Conservation (phyloP, 352 stramenopile species). For the Phytophthora idaei region DNA sequence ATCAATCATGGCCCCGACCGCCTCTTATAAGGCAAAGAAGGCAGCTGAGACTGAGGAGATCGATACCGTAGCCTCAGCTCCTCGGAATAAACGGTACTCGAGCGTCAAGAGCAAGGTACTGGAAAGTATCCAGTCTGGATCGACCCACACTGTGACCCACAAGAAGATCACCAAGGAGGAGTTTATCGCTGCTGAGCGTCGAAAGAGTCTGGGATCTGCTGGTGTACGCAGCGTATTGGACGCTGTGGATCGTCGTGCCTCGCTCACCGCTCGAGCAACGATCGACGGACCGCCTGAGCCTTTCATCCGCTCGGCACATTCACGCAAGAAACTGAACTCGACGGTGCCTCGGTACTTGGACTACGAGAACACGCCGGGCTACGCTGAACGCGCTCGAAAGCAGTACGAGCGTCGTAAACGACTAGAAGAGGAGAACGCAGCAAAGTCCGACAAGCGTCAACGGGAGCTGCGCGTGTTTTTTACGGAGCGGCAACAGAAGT, state of each 20-base stretch:
- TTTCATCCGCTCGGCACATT: conserved; percentile 36
- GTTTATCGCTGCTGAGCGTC: conserved; percentile 45
- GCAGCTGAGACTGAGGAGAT: conserved; percentile 20
- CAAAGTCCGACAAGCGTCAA: conserved; percentile 65
- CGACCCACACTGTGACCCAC: conserved; percentile 16
- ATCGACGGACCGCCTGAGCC: conserved; percentile 33
- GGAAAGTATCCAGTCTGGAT: conserved; percentile 29
- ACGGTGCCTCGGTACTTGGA: conserved; percentile 68
- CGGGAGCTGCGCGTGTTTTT: conserved; percentile 55
- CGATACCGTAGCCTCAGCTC: not conserved
- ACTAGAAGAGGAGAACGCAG: conserved; percentile 64
- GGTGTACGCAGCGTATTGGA: conserved; percentile 23
- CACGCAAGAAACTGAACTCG: conserved; percentile 54
- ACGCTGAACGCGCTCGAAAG: conserved; percentile 50
- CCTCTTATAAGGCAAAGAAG: conserved; percentile 44
- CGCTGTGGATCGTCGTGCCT: conserved; percentile 35
- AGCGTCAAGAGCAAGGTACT: conserved; percentile 64
- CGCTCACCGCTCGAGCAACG: conserved; percentile 23
- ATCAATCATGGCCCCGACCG: conserved; percentile 41
- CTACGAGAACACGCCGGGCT: conserved; percentile 56
- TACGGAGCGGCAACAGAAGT: conserved; percentile 50
- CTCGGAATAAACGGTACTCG: conserved; percentile 48
- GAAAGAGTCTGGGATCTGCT: conserved; percentile 47
- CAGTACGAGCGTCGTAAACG: conserved; percentile 72
- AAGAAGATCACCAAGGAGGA: conserved; percentile 49